A percentile compares a stretch with the other conserved stretches of the same genome.
Conservation (phyloP, 495 filamentous ascomycete species). For the Pseudoneurospora amorphoporcata region DNA sequence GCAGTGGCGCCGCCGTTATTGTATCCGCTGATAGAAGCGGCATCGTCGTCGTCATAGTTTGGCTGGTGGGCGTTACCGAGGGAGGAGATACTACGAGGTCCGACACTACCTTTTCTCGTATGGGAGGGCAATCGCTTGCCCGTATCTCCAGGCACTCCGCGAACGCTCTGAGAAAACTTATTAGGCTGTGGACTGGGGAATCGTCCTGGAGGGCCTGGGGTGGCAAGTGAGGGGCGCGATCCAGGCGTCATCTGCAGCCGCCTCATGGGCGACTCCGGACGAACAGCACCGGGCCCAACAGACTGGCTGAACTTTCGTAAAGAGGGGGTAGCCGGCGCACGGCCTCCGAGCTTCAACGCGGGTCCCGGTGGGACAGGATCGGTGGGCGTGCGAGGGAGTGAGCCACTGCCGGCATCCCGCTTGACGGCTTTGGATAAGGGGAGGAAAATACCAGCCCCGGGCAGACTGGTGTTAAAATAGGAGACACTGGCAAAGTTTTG, state of each 20-base stretch:
- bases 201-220: conserved; percentile 34
- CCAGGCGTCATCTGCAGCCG: conserved; percentile 48
- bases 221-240: conserved; percentile 44
- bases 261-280: conserved; percentile 73
- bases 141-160: conserved; percentile 47
- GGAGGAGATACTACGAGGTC: conserved; percentile 44
- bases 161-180: conserved; percentile 56
- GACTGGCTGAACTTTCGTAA: conserved; percentile 72
- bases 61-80: conserved; percentile 32
- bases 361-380: conserved; percentile 43
- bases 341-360: conserved; percentile 40
- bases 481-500: conserved; percentile 39
- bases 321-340: conserved; percentile 57
- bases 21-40: conserved; percentile 25
- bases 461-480: conserved; percentile 73
- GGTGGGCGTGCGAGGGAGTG: conserved; percentile 58
- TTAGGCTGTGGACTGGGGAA: conserved; percentile 57
- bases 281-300: conserved; percentile 67
- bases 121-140: conserved; percentile 37
- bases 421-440: conserved; percentile 77
- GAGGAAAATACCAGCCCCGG: conserved; percentile 87
- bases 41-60: conserved; percentile 44
- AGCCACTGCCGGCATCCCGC: conserved; percentile 43
- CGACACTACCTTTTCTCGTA: conserved; percentile 39
- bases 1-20: background rate